Evolutionary conservation across 2,329 filamentous ascomycete species (phyloP).

Genomic region (Cladosporium sp.): DNA sequence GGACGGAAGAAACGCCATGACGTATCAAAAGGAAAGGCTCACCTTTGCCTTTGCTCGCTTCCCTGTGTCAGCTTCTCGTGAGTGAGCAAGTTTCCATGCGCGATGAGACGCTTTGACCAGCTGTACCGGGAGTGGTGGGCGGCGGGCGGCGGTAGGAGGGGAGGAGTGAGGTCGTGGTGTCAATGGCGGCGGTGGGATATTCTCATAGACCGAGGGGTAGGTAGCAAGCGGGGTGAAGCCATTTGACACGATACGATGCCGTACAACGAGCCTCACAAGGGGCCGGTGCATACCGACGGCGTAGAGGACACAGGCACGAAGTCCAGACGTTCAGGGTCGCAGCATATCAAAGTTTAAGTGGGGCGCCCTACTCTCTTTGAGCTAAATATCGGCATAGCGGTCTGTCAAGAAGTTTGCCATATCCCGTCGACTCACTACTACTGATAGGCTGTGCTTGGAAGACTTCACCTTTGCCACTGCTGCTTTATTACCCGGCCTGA

Average conservation of each 20-base stretch:
- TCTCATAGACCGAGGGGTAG: background rate
- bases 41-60: conserved; percentile 23
- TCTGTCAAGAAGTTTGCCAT: conserved; percentile 11
- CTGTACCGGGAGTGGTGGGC: background rate
- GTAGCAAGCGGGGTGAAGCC: background rate
- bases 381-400: background rate
- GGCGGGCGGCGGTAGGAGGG: background rate
- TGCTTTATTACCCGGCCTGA: conserved; percentile 5
- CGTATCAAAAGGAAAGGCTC: conserved; percentile 23
- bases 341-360: background rate
- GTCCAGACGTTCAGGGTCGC: background rate
- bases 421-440: conserved; percentile 7
- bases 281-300: background rate
- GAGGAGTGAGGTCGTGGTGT: background rate
- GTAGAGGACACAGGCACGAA: background rate
- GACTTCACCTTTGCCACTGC: background rate
- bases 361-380: background rate
- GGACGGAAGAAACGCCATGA: conserved; percentile 24
- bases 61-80: conserved; percentile 7
- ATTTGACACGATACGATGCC: background rate
- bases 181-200: conserved; percentile 8
- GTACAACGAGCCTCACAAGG: background rate
- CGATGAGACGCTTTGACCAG: conserved; percentile 21
- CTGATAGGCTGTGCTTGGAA: conserved; percentile 4
- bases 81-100: conserved; percentile 32